Evolutionary conservation across 2,329 filamentous ascomycete species (phyloP), one percentile per base, ranked within the genome.

Genomic region (Fusarium sp.): DNA sequence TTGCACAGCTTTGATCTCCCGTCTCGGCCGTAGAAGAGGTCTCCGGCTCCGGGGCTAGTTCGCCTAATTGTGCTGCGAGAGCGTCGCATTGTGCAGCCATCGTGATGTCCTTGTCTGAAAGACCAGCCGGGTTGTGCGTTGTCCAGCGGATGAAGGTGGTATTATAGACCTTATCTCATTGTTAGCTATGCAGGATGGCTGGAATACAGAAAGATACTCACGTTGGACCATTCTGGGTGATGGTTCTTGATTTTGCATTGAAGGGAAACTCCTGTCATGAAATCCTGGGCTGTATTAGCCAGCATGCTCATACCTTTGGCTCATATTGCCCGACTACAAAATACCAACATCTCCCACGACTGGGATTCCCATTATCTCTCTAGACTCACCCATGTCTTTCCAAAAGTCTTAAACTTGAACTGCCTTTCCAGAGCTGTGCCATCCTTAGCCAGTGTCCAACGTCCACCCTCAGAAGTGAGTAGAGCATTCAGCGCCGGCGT

Each of bases 151-250:
- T 88, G 72, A 89, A 89, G 1, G 88, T 87, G 8, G 86, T 90
- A 76, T 92, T 93, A 80, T 91, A 93, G 11, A 92, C 86, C 89
- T 91, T 49, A 32, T 27, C 40, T 22, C 16, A 11, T 20, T 3
- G n/a, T 72, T 51, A 70, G 62, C 27, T 53, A 22, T 20, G 9
- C 24, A 34, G 25, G n/a, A 20, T 46, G 14, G n/a, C 11, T 44
- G 18, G 7, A 34, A 48, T 37, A 27, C 22, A 42, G 9, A 30
- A 12, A 16, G 24, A 11, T 27, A 22, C 27, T 70, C 79, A 90
- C 90, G 75, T 94, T 93, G 4, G 89, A 90, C 91, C 91, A 93
- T 77, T 93, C 91, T 0, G 91, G 91, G 74, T 94, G 91, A 77
- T 94, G 91, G 72, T 88, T 91, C 74, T 86, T 85, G 40, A 87